Evolutionary conservation across 108 stramenopile species (phyloP), one percentile per base, ranked within the genome.

Genomic region (Fragilaria crotonensis): DNA sequence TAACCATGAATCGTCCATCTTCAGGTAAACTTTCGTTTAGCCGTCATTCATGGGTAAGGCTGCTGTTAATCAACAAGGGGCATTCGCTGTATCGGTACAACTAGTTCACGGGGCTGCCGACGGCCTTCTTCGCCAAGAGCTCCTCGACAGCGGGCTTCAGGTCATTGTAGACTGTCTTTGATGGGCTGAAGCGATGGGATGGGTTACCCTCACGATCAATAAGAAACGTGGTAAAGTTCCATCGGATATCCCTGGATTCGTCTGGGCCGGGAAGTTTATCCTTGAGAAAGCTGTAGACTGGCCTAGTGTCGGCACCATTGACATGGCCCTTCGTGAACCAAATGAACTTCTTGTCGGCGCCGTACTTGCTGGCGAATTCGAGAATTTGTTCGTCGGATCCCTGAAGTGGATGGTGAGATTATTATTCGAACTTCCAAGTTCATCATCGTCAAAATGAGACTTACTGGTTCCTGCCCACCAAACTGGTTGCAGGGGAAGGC

Each of bases 401-500:
- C 74, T 76, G 17, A 25, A 0, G 20, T 19, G 25, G 45, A 26
- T 17, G 31, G 17, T 14, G 41, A 9, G 26, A 14, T n/a, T n/a
- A n/a, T n/a, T n/a, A n/a, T n/a, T n/a, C n/a, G n/a, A n/a, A n/a
- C n/a, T n/a, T n/a, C n/a, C n/a, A n/a, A n/a, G 26, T 26, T 18
- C 25, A 9, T 14, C 9, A 17, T 52, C 51, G 18, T 14, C 18
- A 14, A 9, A 52, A 3, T 33, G 14, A 52, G 1, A 68, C 68
- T 21, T 64, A 71, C 74, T 22, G 84, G 84, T 57, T 89, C 88
- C 62, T 89, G 88, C n/a, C 48, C 71, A 25, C 80, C 79, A 54
- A 89, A 89, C 45, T 89, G 84, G 56, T 85, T 83, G 67, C 81
- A 89, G 4, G 88, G 88, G 59, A 89, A 89, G 25, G 88, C 88